phyloP scores from a whole-genome alignment of 2,329 filamentous ascomycete genomes.

The Drechslerella coelobrocha region DNA sequence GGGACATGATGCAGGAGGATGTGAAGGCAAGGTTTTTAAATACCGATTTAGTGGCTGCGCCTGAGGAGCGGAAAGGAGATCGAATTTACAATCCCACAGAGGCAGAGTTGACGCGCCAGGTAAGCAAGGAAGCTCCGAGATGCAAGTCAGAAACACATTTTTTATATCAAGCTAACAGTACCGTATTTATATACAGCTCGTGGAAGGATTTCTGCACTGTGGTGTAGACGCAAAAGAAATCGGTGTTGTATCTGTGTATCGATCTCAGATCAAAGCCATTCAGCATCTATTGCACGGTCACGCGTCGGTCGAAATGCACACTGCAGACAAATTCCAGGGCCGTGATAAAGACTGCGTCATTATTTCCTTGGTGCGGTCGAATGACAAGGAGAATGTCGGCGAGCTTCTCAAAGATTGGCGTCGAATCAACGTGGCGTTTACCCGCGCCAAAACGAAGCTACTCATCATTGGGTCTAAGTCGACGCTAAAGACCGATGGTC shows the following conservation, averaged over 20 bases:
- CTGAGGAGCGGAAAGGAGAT: slow-evolving; percentile 79
- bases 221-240: slow-evolving; percentile 79
- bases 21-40: slow-evolving; percentile 83
- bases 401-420: slow-evolving; percentile 91
- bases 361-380: slow-evolving; percentile 84
- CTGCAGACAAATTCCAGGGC: slow-evolving; percentile 94
- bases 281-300: slow-evolving; percentile 72
- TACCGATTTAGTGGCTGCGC: slow-evolving; percentile 75
- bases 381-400: slow-evolving; percentile 81
- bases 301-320: slow-evolving; percentile 85
- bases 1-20: slow-evolving; percentile 52
- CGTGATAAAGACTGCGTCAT: slow-evolving; percentile 93
- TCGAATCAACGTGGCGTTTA: slow-evolving; percentile 94
- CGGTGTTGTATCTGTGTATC: slow-evolving; percentile 96
- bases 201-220: slow-evolving; percentile 75
- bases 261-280: slow-evolving; percentile 79
- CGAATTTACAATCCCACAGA: slow-evolving; percentile 90
- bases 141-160: too few species aligned
- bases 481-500: slow-evolving; percentile 75
- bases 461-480: slow-evolving; percentile 81
- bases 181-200: slow-evolving; percentile 67
- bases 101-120: slow-evolving; percentile 62
- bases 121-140: slow-evolving; percentile 13
- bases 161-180: neutral
- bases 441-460: slow-evolving; percentile 87